These are phyloP conservation scores for Eurotiales sp. DNA, from an alignment of 2,329 filamentous ascomycete genomes.

Conservation along the genomic window DNA sequence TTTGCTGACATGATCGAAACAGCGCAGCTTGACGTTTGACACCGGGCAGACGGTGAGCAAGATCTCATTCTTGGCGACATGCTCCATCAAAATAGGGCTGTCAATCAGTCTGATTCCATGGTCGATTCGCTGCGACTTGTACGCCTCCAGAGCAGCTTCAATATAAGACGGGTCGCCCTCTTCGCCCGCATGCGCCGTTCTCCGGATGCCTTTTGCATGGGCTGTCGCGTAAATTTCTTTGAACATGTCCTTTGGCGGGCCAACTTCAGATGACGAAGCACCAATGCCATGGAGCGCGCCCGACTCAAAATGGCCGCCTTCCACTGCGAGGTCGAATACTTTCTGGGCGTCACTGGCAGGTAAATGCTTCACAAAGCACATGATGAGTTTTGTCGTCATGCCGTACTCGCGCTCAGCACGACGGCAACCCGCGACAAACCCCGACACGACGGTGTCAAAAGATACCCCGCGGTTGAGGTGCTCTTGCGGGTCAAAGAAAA, in stretches of 20 bases:
- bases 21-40: slow-evolving; percentile 65
- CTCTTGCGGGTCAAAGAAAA: slow-evolving; percentile 79
- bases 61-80: slow-evolving; percentile 55
- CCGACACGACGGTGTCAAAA: slow-evolving; percentile 61
- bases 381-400: slow-evolving; percentile 63
- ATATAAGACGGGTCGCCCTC: slow-evolving; percentile 69
- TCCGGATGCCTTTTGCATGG: slow-evolving; percentile 49
- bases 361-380: slow-evolving; percentile 69
- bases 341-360: slow-evolving; percentile 55
- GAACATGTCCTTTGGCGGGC: slow-evolving; percentile 57
- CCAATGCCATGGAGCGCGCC: slow-evolving; percentile 61
- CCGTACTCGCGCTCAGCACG: slow-evolving; percentile 61
- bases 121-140: slow-evolving; percentile 63
- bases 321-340: slow-evolving; percentile 38
- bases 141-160: slow-evolving; percentile 58
- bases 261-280: slow-evolving; percentile 61
- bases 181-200: slow-evolving; percentile 74
- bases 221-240: slow-evolving; percentile 58
- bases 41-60: slow-evolving; percentile 70
- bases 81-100: slow-evolving; percentile 55
- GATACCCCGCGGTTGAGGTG: slow-evolving; percentile 62
- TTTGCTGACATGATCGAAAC: slow-evolving; percentile 50
- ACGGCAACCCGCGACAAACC: slow-evolving; percentile 58
- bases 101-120: slow-evolving; percentile 66
- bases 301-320: slow-evolving; percentile 38